Evolutionary conservation across 495 filamentous ascomycete genomes (phyloP).

Genomic region (Daldinia loculata): DNA sequence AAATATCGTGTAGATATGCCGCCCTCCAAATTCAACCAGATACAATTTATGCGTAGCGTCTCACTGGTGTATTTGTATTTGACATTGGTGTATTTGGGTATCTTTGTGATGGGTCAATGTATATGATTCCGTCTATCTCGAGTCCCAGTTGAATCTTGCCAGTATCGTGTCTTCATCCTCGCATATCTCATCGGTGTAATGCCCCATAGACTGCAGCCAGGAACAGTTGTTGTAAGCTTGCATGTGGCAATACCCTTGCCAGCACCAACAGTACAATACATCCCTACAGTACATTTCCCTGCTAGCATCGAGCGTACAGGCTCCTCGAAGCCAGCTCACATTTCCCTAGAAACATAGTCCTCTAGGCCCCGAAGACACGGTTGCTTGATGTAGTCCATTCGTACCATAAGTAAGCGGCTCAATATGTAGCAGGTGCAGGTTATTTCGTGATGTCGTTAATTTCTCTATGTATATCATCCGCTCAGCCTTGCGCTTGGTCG

Average conservation of each 20-base stretch:
- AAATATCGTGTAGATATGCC: slow-evolving; percentile 18
- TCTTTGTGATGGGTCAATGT: slow-evolving; percentile 7
- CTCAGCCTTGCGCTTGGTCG: slow-evolving; percentile 53
- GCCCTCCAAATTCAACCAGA: background rate
- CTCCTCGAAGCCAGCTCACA: background rate
- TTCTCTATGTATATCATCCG: background rate
- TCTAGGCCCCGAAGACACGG: background rate
- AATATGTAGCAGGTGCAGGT: background rate
- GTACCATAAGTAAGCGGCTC: background rate
- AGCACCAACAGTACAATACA: too few species aligned
- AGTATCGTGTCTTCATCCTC: background rate
- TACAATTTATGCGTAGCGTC: background rate
- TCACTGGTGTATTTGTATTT: slow-evolving; percentile 2
- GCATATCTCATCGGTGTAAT: background rate
- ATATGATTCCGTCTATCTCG: background rate
- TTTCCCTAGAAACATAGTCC: background rate
- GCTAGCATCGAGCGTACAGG: too few species aligned
- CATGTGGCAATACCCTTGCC: background rate
- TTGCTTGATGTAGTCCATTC: background rate
- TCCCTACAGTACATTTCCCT: too few species aligned
- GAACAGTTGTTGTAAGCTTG: background rate
- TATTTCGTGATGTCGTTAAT: background rate
- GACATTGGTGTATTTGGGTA: slow-evolving; percentile 27
- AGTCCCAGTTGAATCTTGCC: background rate
- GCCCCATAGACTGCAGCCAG: background rate